Evolutionary conservation across 371 early-diverging fungal genomes (phyloP), one percentile per base, ranked within the genome.

Genomic region (Mortierella sp.): DNA sequence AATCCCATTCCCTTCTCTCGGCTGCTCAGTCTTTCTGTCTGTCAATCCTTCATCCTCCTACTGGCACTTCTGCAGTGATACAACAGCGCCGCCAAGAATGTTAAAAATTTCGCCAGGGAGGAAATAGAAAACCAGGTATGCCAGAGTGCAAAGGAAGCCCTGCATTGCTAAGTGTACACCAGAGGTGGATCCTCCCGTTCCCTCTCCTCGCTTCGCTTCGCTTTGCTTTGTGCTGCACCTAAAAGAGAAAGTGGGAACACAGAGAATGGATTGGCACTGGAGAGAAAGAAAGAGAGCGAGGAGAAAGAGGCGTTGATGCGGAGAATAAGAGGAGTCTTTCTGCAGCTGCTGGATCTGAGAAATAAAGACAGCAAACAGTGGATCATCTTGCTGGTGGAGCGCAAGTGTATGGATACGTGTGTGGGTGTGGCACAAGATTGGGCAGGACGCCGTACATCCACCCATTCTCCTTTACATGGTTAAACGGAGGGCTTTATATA

Each of bases 131-230:
- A 18, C 51, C 51, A 51, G 51, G 51, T 21, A 51, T 51, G 21
- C 51, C 6, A 51, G 51, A 51, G 4, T n/a, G 56, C 27, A 29
- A 32, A 21, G 8, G 35, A 8, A 63, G 21, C 8, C 56, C n/a
- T 56, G 56, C 56, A 56, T n/a, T 56, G 56, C n/a, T 56, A 56
- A 56, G n/a, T 56, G 10, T n/a, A 56, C 56, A 56, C 11, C n/a
- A n/a, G 27, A 27, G 10, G 27, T 0, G 11, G 11, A 11, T n/a
- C n/a, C 56, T 8, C 41, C 41, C 41, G 41, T 41, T 44, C 48
- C 16, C 48, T 46, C 48, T 14, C 14, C 48, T 46, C 3, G 11
- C 48, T 21, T 51, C 6, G 51, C 51, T 51, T 46, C 3, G 11
- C 48, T 21, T 51, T 0, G 51, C 51, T 51, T 51, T 18, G 7